Percentiles rank a stretch among this genome's conserved stretches.
phyloP scores from a whole-genome alignment of 2,329 filamentous ascomycete genomes.

The Colletotrichum noveboracense region DNA sequence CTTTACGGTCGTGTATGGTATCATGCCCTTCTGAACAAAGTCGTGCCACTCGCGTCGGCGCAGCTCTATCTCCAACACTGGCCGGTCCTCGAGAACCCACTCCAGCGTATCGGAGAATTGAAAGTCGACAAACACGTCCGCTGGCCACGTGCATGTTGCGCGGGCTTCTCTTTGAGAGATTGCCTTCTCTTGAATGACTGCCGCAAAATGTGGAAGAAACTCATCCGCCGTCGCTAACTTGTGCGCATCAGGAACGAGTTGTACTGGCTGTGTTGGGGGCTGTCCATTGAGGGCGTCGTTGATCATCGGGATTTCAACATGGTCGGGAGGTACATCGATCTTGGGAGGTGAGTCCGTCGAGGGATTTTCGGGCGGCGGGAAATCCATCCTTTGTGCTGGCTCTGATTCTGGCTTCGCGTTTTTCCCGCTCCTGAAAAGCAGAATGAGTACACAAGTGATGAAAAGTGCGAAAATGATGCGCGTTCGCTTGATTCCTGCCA shows the following conservation, averaged over 20 bases:
- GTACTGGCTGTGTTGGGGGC: not conserved
- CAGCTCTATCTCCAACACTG: constrained; percentile 6
- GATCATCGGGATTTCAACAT: not conserved
- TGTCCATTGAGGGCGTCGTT: not conserved
- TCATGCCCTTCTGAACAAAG: not conserved
- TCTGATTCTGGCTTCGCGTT: not conserved
- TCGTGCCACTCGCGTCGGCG: constrained; percentile 13
- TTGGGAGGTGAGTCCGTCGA: not conserved
- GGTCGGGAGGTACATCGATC: not conserved
- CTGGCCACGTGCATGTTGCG: constrained; percentile 1
- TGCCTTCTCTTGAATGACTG: not conserved
- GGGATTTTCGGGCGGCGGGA: not conserved
- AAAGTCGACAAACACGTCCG: not conserved
- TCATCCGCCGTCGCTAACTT: constrained; percentile 2
- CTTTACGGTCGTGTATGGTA: constrained; percentile 1
- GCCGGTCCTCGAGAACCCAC: constrained; percentile 7
- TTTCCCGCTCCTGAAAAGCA: not conserved
- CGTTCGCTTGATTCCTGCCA: constrained; percentile 3
- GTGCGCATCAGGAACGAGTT: not conserved
- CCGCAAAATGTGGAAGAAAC: not conserved
- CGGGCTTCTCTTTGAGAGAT: not conserved
- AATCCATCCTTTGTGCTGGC: not conserved
- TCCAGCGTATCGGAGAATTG: constrained; percentile 4
- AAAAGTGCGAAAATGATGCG: not conserved
- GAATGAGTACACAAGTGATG: not conserved